Evolutionary conservation across 2,329 filamentous ascomycete species (phyloP), one percentile per base, ranked within the genome.

Genomic region (Gyromitra esculenta): DNA sequence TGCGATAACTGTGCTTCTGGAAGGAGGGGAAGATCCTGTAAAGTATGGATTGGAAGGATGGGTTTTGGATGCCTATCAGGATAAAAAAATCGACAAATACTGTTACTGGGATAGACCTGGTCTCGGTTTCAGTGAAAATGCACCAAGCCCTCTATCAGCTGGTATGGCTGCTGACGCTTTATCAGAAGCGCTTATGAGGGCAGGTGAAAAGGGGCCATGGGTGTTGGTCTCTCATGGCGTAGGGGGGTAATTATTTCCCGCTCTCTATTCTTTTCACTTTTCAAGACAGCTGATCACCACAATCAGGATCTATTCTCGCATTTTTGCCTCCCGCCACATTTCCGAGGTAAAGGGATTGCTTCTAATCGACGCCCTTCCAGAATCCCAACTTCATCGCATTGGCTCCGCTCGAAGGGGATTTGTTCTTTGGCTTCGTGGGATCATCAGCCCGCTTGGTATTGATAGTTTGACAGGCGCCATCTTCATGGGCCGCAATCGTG

Each of bases 101-200:
- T 99, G 96, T 86, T 97, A 97, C 84, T 94, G 93, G 82, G 96
- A 99, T 82, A 91, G 96, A 25, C 96, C 96, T 0, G 96, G 96
- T 0, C 88, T 95, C 97, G 93, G 90, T 89, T 89, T 78, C 87
- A 90, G 88, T 60, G 96, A 99, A 84, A 95, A 96, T 71, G 94
- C 95, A 0, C 96, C 96, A 1, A 97, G 94, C 5, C 96, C 96
- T 0, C 91, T 97, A 81, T 97, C 93, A 4, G 95, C 93, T 3
- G 94, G 94, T 56, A 97, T 97, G 89, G 91, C 92, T n/a, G 91
- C 92, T 4, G 94, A 97, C 81, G 93, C 91, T 0, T 86, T 98
- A 35, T 94, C 93, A 56, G 94, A 98, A 84, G 93, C 94, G 1
- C 87, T 99, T 5, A 90, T 91, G 1, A 86, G 89, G 52, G 89